phyloP scores from a whole-genome alignment of 495 filamentous ascomycete genomes.

The Aspergillus funiculosus region DNA sequence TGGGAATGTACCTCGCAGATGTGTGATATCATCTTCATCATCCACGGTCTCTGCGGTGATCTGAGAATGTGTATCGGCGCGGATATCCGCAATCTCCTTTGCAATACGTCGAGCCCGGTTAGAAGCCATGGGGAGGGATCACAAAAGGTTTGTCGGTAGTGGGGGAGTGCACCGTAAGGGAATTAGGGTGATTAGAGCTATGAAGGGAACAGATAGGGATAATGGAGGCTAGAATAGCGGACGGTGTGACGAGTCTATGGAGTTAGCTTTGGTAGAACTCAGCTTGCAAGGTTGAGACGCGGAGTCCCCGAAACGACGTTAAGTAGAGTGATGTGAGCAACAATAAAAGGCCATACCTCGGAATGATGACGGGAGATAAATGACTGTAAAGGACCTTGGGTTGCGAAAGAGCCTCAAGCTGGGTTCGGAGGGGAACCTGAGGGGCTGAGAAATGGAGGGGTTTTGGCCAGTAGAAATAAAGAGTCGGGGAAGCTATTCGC shows the following conservation, averaged over 20 bases:
- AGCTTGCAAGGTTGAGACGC: not conserved
- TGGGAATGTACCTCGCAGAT: slow-evolving; percentile 75
- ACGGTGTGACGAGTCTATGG: too few relatives aligned
- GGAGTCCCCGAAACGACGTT: not conserved
- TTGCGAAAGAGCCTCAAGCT: slow-evolving; percentile 14
- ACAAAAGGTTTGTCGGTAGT: too few relatives aligned
- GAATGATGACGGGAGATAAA: slow-evolving; percentile 6
- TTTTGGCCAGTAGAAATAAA: slow-evolving; percentile 1
- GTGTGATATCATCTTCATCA: slow-evolving; percentile 66
- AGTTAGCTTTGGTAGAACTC: too few relatives aligned
- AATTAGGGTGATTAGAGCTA: too few relatives aligned
- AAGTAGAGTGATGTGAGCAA: not conserved
- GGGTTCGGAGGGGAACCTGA: slow-evolving; percentile 11
- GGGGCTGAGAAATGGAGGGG: slow-evolving; percentile 3
- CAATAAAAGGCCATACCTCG: not conserved
- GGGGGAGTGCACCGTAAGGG: too few relatives aligned
- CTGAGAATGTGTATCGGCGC: slow-evolving; percentile 65
- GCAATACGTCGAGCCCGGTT: slow-evolving; percentile 77
- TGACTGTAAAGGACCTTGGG: slow-evolving; percentile 3
- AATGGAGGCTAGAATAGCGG: too few relatives aligned
- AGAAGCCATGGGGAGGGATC: slow-evolving; percentile 68
- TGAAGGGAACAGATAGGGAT: too few relatives aligned
- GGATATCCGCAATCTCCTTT: slow-evolving; percentile 89
- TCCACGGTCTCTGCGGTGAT: slow-evolving; percentile 63
- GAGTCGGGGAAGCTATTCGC: not conserved